Evolutionary conservation across 345 rosid species (phyloP), one percentile per base, ranked within the genome.

Genomic region (Anastatica hierochuntica): DNA sequence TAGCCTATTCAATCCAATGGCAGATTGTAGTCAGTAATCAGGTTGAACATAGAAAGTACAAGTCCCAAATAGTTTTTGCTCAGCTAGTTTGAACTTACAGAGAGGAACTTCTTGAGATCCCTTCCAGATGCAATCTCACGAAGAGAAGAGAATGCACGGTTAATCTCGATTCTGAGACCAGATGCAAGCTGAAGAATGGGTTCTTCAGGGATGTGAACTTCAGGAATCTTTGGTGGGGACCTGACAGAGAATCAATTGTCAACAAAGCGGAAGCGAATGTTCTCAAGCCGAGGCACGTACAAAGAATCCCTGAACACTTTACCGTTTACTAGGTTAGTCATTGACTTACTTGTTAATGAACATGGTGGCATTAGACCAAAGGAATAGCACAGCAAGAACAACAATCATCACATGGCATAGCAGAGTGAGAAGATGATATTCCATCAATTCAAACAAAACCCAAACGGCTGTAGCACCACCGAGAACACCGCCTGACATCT

Each of bases 41-140:
- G 10, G 31, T n/a, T 10, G 10, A 30, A 38, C 16, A 37, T 1
- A 53, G 18, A 23, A 39, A 58, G 15, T 1, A 57, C 4, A 44
- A 53, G 53, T 49, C 24, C 64, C 3, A 60, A 19, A 29, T 0
- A 12, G 18, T 10, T 51, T 36, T 1, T 35, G 20, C 35, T 11
- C 1, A 2, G 10, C 8, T 36, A 3, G n/a, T n/a, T n/a, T 6
- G 6, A 31, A 72, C 90, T 59, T 80, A 92, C 99, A 29, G 66
- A 35, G 18, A 92, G 83, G 67, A 94, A 94, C 74, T 85, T 88
- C 94, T 83, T 88, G 61, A 94, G 78, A 54, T 94, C 96, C 67
- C 80, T 83, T 66, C 97, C 99, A 7, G 97, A 81, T 43, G 99
- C 99, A 49, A 88, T 82, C 26, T 79, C 97, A 56, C 95, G 73